Conservation (phyloP, 352 stramenopile species). For the Pythium phragmitis region DNA sequence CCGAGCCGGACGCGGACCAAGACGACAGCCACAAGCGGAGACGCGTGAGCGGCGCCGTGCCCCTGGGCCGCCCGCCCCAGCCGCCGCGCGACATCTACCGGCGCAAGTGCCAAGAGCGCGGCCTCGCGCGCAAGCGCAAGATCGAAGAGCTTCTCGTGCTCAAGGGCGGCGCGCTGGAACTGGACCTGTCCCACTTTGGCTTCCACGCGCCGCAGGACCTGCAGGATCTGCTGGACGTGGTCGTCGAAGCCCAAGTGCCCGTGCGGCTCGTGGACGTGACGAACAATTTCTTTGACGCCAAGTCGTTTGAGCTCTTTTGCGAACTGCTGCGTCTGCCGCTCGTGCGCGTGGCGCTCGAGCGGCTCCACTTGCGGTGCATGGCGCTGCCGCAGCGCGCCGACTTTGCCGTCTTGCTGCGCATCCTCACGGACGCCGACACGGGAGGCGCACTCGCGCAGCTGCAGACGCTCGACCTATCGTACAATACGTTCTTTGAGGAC, state of each 20-base stretch:
- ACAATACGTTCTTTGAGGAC: slow-evolving; percentile 59
- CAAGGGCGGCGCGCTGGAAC: slow-evolving; percentile 34
- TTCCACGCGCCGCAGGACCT: slow-evolving; percentile 58
- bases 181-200: slow-evolving; percentile 50
- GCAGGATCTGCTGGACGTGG: slow-evolving; percentile 48
- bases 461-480: slow-evolving; percentile 60
- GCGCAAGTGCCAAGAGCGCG: slow-evolving; percentile 47
- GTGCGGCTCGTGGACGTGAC: slow-evolving; percentile 50
- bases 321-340: slow-evolving; percentile 39
- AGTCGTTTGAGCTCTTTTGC: slow-evolving; percentile 49
- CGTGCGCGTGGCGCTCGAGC: slow-evolving; percentile 36
- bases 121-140: slow-evolving; percentile 35
- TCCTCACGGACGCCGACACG: slow-evolving; percentile 32
- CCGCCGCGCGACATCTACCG: slow-evolving; percentile 24
- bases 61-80: slow-evolving; percentile 14
- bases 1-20: slow-evolving; percentile 17
- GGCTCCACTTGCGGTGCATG: slow-evolving; percentile 44
- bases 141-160: slow-evolving; percentile 43
- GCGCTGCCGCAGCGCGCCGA: slow-evolving; percentile 47
- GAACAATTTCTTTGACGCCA: slow-evolving; percentile 64
- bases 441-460: slow-evolving; percentile 32
- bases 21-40: slow-evolving; percentile 26
- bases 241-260: slow-evolving; percentile 32
- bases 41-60: slow-evolving; percentile 7
- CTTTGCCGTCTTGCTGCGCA: slow-evolving; percentile 40